Conservation (phyloP, 768 basidiomycete species). For the Tephrocybe sp. region DNA sequence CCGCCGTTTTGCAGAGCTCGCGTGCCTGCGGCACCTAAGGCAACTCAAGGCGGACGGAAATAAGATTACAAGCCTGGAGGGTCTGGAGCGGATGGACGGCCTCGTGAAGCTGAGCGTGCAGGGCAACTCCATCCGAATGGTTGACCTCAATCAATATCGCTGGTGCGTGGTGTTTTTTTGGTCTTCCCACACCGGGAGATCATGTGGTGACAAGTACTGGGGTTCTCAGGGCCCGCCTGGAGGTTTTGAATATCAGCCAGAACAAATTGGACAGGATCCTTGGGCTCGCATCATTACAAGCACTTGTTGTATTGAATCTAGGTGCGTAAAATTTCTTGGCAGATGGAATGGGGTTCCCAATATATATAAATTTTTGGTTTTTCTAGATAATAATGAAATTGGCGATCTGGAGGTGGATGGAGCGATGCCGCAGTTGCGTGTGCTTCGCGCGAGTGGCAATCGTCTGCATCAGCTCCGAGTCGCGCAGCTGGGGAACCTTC, state of each 20-base stretch:
- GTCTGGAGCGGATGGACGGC: constrained; percentile 76
- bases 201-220: constrained; percentile 14
- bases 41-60: constrained; percentile 93
- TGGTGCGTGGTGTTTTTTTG: constrained; percentile 71
- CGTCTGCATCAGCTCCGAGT: constrained; percentile 66
- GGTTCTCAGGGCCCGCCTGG: constrained; percentile 60
- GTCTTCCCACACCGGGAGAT: constrained; percentile 15
- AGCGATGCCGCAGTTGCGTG: constrained; percentile 69
- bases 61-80: constrained; percentile 68
- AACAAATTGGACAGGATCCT: constrained; percentile 63
- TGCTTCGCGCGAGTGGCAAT: constrained; percentile 85
- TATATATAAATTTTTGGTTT: constrained; percentile 4
- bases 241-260: constrained; percentile 79
- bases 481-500: constrained; percentile 63
- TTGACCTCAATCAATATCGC: constrained; percentile 61
- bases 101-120: constrained; percentile 83
- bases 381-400: constrained; percentile 73
- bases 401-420: constrained; percentile 51
- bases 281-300: constrained; percentile 62
- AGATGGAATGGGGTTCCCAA: constrained; percentile 2
- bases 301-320: constrained; percentile 73
- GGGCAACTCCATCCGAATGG: constrained; percentile 62
- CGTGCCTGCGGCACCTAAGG: constrained; percentile 79
- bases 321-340: constrained; percentile 56
- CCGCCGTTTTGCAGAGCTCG: constrained; percentile 58